A percentile compares a stretch with the other conserved stretches of the same genome.
These are phyloP conservation scores for Emmonsia crescens DNA, from an alignment of 2,329 filamentous ascomycete species.

Conservation along the genomic window DNA sequence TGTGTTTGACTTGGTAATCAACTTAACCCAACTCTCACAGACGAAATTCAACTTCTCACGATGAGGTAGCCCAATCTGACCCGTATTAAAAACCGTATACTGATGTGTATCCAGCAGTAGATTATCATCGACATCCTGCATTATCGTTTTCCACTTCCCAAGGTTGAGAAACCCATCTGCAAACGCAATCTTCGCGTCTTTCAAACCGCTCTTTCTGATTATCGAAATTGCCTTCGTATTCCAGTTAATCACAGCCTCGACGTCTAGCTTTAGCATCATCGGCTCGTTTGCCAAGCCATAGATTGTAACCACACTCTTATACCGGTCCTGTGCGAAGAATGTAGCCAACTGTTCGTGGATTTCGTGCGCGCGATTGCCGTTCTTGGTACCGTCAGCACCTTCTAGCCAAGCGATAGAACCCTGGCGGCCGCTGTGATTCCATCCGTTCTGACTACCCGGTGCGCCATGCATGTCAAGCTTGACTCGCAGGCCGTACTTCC, in stretches of 20 bases:
- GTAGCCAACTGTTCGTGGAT: constrained; percentile 76
- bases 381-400: constrained; percentile 69
- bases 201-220: constrained; percentile 66
- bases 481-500: constrained; percentile 81
- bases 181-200: constrained; percentile 59
- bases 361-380: constrained; percentile 71
- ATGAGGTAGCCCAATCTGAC: constrained; percentile 73
- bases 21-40: constrained; percentile 67
- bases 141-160: constrained; percentile 75
- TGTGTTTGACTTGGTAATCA: constrained; percentile 63
- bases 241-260: constrained; percentile 63
- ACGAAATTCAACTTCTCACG: constrained; percentile 76
- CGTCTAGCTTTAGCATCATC: constrained; percentile 63
- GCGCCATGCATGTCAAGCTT: constrained; percentile 90
- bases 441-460: constrained; percentile 90
- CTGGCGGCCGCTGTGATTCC: constrained; percentile 86
- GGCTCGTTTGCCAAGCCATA: constrained; percentile 96
- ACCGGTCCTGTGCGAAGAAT: constrained; percentile 89
- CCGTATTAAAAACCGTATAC: constrained; percentile 94
- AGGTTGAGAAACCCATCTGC: constrained; percentile 93
- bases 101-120: constrained; percentile 94
- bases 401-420: constrained; percentile 80
- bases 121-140: constrained; percentile 54
- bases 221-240: constrained; percentile 60
- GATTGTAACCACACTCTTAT: constrained; percentile 82